These are phyloP conservation scores for Vaccinium myrtillus DNA, from an alignment of 148 eudicot species.

Conservation along the genomic window DNA sequence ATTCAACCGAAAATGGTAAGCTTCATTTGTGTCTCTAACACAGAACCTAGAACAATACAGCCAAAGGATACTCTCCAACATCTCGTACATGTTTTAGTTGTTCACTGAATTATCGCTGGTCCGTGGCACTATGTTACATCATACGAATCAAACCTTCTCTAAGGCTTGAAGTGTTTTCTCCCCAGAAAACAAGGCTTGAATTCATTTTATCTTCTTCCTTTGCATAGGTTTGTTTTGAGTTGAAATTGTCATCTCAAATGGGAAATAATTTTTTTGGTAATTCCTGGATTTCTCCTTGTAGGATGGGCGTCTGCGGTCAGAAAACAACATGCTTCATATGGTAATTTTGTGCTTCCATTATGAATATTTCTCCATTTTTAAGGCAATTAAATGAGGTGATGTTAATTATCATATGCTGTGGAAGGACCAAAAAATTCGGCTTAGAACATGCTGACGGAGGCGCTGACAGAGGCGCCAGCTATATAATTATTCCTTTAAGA, in stretches of 20 bases:
- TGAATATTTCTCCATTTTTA: not conserved
- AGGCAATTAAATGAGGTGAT: constrained; percentile 3
- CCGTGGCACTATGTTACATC: not conserved
- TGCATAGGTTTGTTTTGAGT: not conserved
- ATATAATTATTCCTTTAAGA: too few relatives aligned
- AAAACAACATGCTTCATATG: constrained; percentile 77
- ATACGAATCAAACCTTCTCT: not conserved
- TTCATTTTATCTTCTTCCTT: not conserved
- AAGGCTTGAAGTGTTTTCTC: not conserved
- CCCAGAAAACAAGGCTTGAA: not conserved
- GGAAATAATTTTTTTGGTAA: constrained; percentile 10
- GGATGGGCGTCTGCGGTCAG: constrained; percentile 56
- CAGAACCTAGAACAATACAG: not conserved
- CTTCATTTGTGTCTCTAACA: not conserved
- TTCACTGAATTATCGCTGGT: not conserved
- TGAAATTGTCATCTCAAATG: not conserved
- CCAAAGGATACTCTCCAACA: constrained; percentile 3
- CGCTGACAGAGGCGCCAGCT: not conserved
- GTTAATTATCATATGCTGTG: not conserved
- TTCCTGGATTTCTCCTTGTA: constrained; percentile 32
- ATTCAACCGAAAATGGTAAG: not conserved
- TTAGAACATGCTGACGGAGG: not conserved
- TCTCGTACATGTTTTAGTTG: not conserved
- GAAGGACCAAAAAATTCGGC: not conserved
- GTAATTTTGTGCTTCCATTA: constrained; percentile 34